These are phyloP conservation scores for Ramalina peruviana DNA, from an alignment of 495 filamentous ascomycete species.

Conservation along the genomic window DNA sequence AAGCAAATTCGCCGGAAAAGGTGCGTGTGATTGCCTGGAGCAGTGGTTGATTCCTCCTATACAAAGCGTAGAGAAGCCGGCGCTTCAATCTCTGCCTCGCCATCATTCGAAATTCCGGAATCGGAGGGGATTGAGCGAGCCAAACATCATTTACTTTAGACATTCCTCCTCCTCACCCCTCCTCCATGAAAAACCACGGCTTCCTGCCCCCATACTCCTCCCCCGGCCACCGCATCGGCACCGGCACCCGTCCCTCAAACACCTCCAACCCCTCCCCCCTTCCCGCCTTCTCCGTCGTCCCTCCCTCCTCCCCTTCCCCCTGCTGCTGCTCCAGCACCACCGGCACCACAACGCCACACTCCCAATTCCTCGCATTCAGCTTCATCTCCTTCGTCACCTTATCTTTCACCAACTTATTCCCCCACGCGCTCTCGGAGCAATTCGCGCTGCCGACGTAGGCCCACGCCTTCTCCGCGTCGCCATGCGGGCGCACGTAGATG, in stretches of 20 bases:
- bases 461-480: conserved; percentile 36
- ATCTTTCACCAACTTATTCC: conserved; percentile 51
- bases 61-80: too few relatives aligned
- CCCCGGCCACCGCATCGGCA: conserved; percentile 59
- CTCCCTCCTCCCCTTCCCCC: background rate
- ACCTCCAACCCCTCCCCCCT: conserved; percentile 9
- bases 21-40: too few relatives aligned
- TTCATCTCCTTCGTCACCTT: conserved; percentile 47
- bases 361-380: conserved; percentile 86
- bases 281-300: background rate
- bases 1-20: too few relatives aligned
- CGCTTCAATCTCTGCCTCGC: too few relatives aligned
- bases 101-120: too few relatives aligned
- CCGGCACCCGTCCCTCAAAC: conserved; percentile 46
- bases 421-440: conserved; percentile 86
- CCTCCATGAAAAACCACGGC: conserved; percentile 14
- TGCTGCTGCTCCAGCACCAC: conserved; percentile 7
- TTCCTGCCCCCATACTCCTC: conserved; percentile 24
- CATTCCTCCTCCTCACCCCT: background rate
- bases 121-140: too few relatives aligned
- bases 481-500: conserved; percentile 44
- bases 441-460: conserved; percentile 90
- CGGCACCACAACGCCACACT: conserved; percentile 75
- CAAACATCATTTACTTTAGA: too few relatives aligned
- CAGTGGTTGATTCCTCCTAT: too few relatives aligned